phyloP scores from a whole-genome alignment of 2,329 filamentous ascomycete genomes.

The Alternaria atra region DNA sequence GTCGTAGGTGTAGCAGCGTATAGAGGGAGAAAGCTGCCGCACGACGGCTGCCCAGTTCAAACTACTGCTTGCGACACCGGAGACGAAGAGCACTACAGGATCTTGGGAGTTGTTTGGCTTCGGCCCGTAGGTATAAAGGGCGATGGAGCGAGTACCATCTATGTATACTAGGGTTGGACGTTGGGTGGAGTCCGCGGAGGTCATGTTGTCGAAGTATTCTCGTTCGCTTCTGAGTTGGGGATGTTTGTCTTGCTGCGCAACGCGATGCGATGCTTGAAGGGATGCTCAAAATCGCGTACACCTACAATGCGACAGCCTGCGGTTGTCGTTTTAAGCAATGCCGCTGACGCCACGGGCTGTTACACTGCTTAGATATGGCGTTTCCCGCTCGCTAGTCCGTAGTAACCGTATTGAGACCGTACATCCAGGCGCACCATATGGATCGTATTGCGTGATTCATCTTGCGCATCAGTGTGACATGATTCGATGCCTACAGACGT shows the following conservation, averaged over 20 bases:
- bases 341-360: neutral
- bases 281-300: neutral
- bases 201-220: neutral
- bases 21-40: constrained; percentile 15
- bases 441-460: neutral
- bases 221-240: neutral
- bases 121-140: neutral
- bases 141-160: neutral
- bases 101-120: constrained; percentile 11
- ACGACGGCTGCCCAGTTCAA: constrained; percentile 25
- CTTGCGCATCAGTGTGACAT: neutral
- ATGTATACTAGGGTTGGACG: neutral
- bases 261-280: neutral
- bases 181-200: neutral
- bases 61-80: constrained; percentile 18
- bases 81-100: constrained; percentile 18
- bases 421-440: neutral
- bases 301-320: too few relatives aligned
- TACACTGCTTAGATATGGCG: neutral
- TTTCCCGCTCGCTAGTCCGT: too few relatives aligned
- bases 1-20: constrained; percentile 33
- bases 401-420: neutral
- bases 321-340: neutral
- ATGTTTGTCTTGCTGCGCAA: neutral
- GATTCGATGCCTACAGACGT: neutral